Base-by-base conservation (phyloP, 768 basidiomycete species). In the Paxillus rubicundulus region DNA sequence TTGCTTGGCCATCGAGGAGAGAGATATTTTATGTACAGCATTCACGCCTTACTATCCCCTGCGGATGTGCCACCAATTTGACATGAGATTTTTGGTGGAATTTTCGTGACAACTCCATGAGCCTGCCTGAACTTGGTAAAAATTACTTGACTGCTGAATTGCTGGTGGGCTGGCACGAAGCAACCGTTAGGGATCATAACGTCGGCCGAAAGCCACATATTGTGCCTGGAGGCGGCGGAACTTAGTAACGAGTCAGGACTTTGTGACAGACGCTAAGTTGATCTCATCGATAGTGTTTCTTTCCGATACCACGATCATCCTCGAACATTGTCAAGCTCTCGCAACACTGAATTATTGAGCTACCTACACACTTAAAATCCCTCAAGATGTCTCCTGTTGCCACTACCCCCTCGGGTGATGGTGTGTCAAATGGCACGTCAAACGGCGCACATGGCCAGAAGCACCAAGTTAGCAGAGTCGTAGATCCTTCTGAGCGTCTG, bases 381-480 rank as follows among this genome's bases (percentile, higher is more conserved):
- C n/a, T 51, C 40, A 55, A 32, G 46, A 69, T 69, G 68, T 52
- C 67, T 49, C 65, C 67, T 9, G 55, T 61, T 44, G 24, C 24
- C 24, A 55, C 60, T 41, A 59, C 59, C 0, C 44, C 57, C 41
- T 42, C 45, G 7, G 50, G 30, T 49, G 45, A 44, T 9, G 20
- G 9, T 12, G 20, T 30, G 9, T 41, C 55, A 55, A 65, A 56
- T 41, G 59, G 59, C 36, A 46, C 62, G 45, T 53, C 52, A 4
- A 48, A 47, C 38, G 58, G 53, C 21, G 4, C 30, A 2, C 47
- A 46, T 20, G 20, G 44, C 14, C 55, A 30, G 46, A 63, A 69
- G 51, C 65, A 61, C 24, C 55, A 40, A 38, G 17, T 53, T 6
- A 49, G 34, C 44, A 20, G 52, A 16, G 48, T 34, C 14, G 45